Evolutionary conservation across 129 eudicot species (phyloP).

Genomic region (Arctium lappa): DNA sequence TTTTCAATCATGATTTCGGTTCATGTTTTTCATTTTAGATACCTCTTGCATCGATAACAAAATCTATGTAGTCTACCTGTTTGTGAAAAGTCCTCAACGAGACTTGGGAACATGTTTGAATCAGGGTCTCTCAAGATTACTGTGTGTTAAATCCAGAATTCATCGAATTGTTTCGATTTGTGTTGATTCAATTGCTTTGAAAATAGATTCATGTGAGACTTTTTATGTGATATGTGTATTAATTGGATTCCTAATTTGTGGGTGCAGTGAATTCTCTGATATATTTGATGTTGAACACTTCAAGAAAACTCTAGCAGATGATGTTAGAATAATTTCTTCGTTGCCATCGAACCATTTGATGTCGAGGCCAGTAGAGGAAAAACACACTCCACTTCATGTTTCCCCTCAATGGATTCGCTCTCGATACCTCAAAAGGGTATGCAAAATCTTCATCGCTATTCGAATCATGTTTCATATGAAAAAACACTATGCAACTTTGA

Average conservation of each 20-base stretch:
- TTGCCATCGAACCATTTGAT: conserved; percentile 90
- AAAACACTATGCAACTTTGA: background rate
- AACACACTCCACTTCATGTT: conserved; percentile 67
- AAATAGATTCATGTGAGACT: too few species aligned
- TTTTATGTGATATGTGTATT: background rate
- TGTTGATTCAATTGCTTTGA: background rate
- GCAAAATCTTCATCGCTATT: background rate
- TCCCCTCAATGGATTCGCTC: conserved; percentile 89
- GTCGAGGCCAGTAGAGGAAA: conserved; percentile 92
- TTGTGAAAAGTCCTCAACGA: conserved; percentile 2
- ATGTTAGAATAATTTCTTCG: conserved; percentile 78
- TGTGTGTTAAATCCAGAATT: background rate
- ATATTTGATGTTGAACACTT: conserved; percentile 95
- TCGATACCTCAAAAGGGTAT: conserved; percentile 63
- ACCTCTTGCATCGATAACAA: background rate
- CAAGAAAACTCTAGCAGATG: conserved; percentile 70
- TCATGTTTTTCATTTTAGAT: background rate
- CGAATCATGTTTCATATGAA: background rate
- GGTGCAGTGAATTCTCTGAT: conserved; percentile 90
- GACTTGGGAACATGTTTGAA: background rate
- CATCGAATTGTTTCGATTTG: background rate
- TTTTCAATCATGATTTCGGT: background rate
- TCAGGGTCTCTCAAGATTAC: background rate
- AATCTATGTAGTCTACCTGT: background rate
- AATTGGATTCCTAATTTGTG: conserved; percentile 17